Base-by-base conservation (phyloP, 768 basidiomycete species). In the Lyophyllum shimeji region DNA sequence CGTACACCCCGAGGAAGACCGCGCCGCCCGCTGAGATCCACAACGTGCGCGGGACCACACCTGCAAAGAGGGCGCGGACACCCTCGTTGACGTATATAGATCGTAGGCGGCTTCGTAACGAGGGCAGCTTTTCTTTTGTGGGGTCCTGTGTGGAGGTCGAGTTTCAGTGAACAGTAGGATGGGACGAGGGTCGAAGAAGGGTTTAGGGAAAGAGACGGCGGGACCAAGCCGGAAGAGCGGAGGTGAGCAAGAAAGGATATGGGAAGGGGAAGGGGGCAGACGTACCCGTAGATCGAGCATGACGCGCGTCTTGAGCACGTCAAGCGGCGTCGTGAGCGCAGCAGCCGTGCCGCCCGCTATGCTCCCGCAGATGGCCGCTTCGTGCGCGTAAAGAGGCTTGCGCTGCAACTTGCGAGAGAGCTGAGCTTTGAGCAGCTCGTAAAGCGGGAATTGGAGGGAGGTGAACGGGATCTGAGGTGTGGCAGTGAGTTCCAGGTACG, bases 11-110 rank as follows among this genome's bases (percentile, higher is more conserved):
- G 23, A 99, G 78, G 70, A 99, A 99, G 0, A 98, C 93, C 0
- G 95, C 95, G 1, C 97, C 97, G 2, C 97, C 97, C 1, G 93
- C 87, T 1, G 93, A 94, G 65, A 99, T 98, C 90, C 96, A 98
- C 50, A 97, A 68, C 37, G 95, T 98, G 67, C 97, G 82, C 23
- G 97, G 96, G 7, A 95, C 80, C 39, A 90, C 82, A 11, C 97
- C 97, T 6, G 89, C 73, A 66, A 96, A 98, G 5, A 99, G 76
- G 2, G 92, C 92, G 29, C 68, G 74, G 0, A 74, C 51, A 2
- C 97, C 96, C 69, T 96, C 96, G 0, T 70, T 67, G 7, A 67
- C 59, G 63, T 89, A 88, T 58, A 99, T 98, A 6, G 79, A 75
- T 29, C 71, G 64, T 23, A 94, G 70, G 29, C 91, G 83, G 12